Conservation (phyloP, 805 yeast species). For the Wickerhamiella bombiphila region DNA sequence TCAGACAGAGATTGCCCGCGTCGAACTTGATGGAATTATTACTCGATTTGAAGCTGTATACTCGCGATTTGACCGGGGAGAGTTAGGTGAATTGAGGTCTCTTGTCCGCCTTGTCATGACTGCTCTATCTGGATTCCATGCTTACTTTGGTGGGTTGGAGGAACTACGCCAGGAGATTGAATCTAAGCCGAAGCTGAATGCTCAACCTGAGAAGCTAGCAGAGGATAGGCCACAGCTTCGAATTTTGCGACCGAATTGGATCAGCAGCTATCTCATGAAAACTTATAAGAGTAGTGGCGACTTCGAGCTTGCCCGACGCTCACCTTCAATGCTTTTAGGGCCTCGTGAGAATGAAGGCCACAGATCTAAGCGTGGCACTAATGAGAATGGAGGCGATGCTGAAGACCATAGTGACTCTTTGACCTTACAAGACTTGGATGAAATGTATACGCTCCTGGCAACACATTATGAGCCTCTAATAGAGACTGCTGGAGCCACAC, state of each 20-base stretch:
- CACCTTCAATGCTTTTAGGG: no score
- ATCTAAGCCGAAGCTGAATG: neutral
- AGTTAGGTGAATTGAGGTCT: slow-evolving; percentile 18
- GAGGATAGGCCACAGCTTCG: slow-evolving; percentile 1
- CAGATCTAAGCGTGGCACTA: neutral
- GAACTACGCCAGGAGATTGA: slow-evolving; percentile 2
- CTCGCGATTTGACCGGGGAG: slow-evolving; percentile 18
- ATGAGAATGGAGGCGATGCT: no score
- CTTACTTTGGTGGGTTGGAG: slow-evolving; percentile 13
- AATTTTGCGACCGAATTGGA: neutral
- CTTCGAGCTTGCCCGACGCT: slow-evolving; percentile 5
- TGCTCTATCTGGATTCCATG: slow-evolving; percentile 15
- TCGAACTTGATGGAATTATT: slow-evolving; percentile 14
- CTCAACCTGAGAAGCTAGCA: neutral
- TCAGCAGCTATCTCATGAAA: neutral
- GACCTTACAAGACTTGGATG: slow-evolving; percentile 6
- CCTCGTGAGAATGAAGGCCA: no score
- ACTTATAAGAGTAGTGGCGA: slow-evolving; percentile 11
- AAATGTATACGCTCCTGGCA: slow-evolving; percentile 6
- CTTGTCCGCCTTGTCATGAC: slow-evolving; percentile 14
- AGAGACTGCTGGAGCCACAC: slow-evolving; percentile 8
- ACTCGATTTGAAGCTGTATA: slow-evolving; percentile 15
- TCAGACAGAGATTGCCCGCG: slow-evolving; percentile 9
- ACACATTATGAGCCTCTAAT: slow-evolving; percentile 9
- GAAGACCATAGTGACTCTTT: no score